These are phyloP conservation scores for Thelephora terrestris DNA, from an alignment of 1,284 basidiomycete species.

Conservation along the genomic window DNA sequence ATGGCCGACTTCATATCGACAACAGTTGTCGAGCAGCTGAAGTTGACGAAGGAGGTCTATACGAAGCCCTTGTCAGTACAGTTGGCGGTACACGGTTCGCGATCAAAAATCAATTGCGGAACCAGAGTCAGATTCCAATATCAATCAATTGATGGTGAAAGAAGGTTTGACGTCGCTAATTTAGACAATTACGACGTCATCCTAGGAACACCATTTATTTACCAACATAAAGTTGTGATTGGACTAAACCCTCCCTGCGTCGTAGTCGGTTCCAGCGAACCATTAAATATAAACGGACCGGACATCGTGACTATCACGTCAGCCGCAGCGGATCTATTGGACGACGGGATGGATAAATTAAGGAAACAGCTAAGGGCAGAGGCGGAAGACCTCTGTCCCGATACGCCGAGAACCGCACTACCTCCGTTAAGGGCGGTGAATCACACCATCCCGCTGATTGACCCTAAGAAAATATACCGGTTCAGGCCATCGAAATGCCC, in stretches of 20 bases:
- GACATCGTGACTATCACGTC: conserved; percentile 8
- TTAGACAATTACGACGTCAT: conserved; percentile 19
- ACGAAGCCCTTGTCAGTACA: conserved; percentile 22
- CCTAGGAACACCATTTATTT: conserved; percentile 21
- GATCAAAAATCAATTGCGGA: no score
- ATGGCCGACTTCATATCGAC: no score
- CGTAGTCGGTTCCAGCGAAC: conserved; percentile 8
- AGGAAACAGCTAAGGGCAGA: conserved; percentile 12
- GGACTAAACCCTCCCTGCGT: conserved; percentile 16
- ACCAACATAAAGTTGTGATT: conserved; percentile 15
- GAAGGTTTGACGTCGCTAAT: no score
- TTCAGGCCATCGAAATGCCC: conserved; percentile 21
- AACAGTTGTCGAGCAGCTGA: conserved; percentile 25
- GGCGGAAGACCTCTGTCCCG: conserved; percentile 18
- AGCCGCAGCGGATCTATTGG: conserved; percentile 9
- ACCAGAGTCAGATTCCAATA: no score
- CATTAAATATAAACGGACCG: conserved; percentile 12
- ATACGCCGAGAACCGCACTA: conserved; percentile 16
- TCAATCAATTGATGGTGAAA: no score
- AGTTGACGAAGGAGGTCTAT: conserved; percentile 12
- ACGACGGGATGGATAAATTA: conserved; percentile 11
- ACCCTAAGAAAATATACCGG: conserved; percentile 20
- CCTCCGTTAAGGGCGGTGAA: conserved; percentile 28
- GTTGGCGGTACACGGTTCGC: conserved; percentile 20
- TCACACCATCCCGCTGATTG: conserved; percentile 28